These are phyloP conservation scores for Crithidia mellificae DNA, from an alignment of 208 protist species.

Conservation along the genomic window DNA sequence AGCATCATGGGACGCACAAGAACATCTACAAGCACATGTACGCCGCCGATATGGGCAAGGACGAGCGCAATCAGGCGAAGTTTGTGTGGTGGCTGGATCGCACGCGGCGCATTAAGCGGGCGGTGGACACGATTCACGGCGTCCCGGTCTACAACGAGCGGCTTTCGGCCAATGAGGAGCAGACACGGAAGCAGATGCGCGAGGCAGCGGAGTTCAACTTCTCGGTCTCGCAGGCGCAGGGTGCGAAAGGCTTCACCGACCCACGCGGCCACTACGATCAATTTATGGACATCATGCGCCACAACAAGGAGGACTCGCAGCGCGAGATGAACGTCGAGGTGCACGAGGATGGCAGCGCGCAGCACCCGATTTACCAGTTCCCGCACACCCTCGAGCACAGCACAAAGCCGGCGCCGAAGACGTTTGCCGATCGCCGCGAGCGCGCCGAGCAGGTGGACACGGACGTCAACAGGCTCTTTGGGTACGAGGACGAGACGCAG, in stretches of 20 bases:
- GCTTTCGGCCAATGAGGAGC: conserved; percentile 78
- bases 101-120: conserved; percentile 71
- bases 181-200: conserved; percentile 82
- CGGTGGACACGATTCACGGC: conserved; percentile 80
- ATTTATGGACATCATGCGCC: conserved; percentile 64
- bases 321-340: conserved; percentile 54
- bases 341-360: conserved; percentile 52
- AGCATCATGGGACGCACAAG: conserved; percentile 43
- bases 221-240: conserved; percentile 58
- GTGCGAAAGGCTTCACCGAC: conserved; percentile 84
- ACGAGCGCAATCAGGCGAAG: conserved; percentile 62
- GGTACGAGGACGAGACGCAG: conserved; percentile 6
- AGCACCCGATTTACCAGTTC: conserved; percentile 66
- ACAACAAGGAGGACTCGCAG: conserved; percentile 53
- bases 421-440: conserved; percentile 35
- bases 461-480: conserved; percentile 39
- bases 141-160: conserved; percentile 88
- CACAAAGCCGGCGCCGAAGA: conserved; percentile 41
- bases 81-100: conserved; percentile 88
- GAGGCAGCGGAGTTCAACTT: conserved; percentile 87
- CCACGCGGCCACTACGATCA: conserved; percentile 80
- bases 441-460: conserved; percentile 44
- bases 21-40: conserved; percentile 68
- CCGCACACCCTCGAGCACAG: conserved; percentile 66
- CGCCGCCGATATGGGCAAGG: conserved; percentile 67